Percentiles rank a stretch among this genome's conserved stretches.
Conservation (phyloP, 2,329 filamentous ascomycete species). For the Paraphaeosphaeria minitans region DNA sequence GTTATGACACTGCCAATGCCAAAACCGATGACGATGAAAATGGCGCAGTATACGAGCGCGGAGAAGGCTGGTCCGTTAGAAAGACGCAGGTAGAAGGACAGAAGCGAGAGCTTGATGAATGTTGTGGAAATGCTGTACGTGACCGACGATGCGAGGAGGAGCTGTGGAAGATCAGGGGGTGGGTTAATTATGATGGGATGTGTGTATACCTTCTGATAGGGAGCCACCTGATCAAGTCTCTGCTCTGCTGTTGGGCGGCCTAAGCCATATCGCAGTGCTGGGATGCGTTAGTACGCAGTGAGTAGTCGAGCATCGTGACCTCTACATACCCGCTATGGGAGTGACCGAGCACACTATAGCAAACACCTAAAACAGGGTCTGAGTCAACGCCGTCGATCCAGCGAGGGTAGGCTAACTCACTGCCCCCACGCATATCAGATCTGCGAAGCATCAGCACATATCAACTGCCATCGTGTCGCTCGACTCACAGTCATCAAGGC, state of each 20-base stretch:
- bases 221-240: not conserved
- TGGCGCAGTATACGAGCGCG: not conserved
- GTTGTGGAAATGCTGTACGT: not conserved
- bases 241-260: not conserved
- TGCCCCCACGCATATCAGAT: conserved; percentile 1
- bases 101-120: not conserved
- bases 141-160: conserved; percentile 1
- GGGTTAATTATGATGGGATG: too few relatives aligned
- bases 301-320: not conserved
- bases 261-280: not conserved
- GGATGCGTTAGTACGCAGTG: not conserved
- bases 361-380: not conserved
- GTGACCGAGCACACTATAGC: not conserved
- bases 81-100: conserved; percentile 1
- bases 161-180: not conserved
- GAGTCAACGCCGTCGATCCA: not conserved
- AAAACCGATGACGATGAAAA: not conserved
- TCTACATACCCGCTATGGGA: conserved; percentile 1
- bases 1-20: not conserved
- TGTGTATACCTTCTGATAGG: conserved; percentile 1
- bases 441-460: not conserved
- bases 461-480: not conserved
- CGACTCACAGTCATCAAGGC: conserved; percentile 1
- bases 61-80: not conserved
- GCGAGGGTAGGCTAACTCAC: not conserved